phyloP scores from a whole-genome alignment of 164 flowering plant species.

The Liriodendron chinense region DNA sequence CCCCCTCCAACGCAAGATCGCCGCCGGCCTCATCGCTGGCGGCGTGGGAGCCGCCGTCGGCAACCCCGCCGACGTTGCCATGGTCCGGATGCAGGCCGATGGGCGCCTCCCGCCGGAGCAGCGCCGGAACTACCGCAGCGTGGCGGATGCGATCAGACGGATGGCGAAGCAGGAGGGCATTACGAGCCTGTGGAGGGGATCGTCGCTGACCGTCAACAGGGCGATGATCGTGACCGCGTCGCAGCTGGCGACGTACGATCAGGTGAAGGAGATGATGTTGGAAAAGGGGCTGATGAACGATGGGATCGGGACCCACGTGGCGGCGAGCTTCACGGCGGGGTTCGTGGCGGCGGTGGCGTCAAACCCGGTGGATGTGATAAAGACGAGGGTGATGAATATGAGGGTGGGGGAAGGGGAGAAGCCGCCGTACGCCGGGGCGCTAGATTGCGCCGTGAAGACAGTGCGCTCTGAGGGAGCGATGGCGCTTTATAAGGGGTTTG shows the following conservation, averaged over 20 bases:
- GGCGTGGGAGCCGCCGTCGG: slow-evolving; percentile 85
- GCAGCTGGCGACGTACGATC: slow-evolving; percentile 86
- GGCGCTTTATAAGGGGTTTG: slow-evolving; percentile 85
- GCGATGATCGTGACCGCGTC: slow-evolving; percentile 93
- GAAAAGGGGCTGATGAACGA: slow-evolving; percentile 51
- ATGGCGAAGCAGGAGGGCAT: slow-evolving; percentile 68
- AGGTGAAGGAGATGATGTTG: slow-evolving; percentile 69
- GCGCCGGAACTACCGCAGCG: slow-evolving; percentile 77
- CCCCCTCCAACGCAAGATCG: slow-evolving; percentile 54
- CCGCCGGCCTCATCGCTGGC: slow-evolving; percentile 76
- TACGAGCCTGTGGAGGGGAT: slow-evolving; percentile 77
- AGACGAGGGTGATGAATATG: slow-evolving; percentile 92
- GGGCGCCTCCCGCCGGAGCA: slow-evolving; percentile 67
- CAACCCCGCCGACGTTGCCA: slow-evolving; percentile 92
- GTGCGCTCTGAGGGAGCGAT: slow-evolving; percentile 66
- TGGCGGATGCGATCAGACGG: slow-evolving; percentile 60
- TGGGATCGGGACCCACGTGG: slow-evolving; percentile 80
- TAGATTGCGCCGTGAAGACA: slow-evolving; percentile 80
- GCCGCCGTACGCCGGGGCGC: slow-evolving; percentile 72
- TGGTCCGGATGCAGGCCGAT: slow-evolving; percentile 96
- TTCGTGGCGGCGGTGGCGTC: slow-evolving; percentile 81
- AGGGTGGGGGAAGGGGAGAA: slow-evolving; percentile 57
- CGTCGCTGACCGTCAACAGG: slow-evolving; percentile 78
- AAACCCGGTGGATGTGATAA: slow-evolving; percentile 85
- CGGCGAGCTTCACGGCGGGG: slow-evolving; percentile 84